phyloP scores from a whole-genome alignment of 192 early-diverging fungal genomes.

The Thamnidium elegans region DNA sequence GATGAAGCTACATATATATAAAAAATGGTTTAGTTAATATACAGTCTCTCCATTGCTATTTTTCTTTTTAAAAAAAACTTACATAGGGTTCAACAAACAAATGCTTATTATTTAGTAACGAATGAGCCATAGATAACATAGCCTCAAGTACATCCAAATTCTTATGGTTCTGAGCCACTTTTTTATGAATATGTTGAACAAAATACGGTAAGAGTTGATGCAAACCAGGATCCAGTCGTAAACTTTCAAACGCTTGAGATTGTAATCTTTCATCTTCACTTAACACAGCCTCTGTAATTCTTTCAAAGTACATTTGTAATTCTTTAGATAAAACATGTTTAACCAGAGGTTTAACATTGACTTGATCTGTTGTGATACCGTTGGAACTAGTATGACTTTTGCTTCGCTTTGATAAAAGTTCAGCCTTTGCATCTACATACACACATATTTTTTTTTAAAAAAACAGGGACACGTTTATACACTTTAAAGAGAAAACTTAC shows the following conservation, averaged over 20 bases:
- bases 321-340: constrained; percentile 92
- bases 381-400: constrained; percentile 29
- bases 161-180: constrained; percentile 78
- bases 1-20: constrained; percentile 70
- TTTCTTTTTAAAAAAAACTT: constrained; percentile 25
- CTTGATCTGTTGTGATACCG: constrained; percentile 31
- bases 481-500: constrained; percentile 20
- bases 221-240: constrained; percentile 88
- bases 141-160: constrained; percentile 66
- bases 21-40: not conserved
- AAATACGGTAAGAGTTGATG: constrained; percentile 95
- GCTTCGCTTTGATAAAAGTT: constrained; percentile 46
- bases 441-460: not conserved
- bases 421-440: constrained; percentile 48
- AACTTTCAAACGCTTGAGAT: constrained; percentile 75
- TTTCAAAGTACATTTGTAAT: constrained; percentile 92
- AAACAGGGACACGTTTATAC: not conserved
- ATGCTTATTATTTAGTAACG: constrained; percentile 83
- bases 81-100: constrained; percentile 94
- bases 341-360: constrained; percentile 70
- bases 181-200: constrained; percentile 87
- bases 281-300: constrained; percentile 76
- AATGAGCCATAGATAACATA: constrained; percentile 77
- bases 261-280: constrained; percentile 65
- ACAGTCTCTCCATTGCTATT: not conserved